phyloP scores from a whole-genome alignment of 441 rosid species.

The Gossypium aridum region DNA sequence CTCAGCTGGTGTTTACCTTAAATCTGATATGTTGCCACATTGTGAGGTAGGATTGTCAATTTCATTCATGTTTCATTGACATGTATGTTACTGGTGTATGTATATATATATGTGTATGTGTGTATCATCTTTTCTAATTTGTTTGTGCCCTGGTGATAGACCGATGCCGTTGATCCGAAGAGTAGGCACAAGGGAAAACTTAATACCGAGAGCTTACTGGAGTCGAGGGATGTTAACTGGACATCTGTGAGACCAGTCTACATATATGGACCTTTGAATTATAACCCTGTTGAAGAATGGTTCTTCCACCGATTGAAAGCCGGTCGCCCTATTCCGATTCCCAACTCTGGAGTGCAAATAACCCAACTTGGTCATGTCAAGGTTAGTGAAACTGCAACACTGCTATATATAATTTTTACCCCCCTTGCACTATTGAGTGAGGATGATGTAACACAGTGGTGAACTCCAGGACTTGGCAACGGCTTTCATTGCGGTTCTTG shows the following conservation, averaged over 20 bases:
- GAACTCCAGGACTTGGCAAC: constrained; percentile 71
- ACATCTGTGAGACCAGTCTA: constrained; percentile 88
- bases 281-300: constrained; percentile 98
- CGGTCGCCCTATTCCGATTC: constrained; percentile 89
- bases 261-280: constrained; percentile 92
- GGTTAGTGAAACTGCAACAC: constrained; percentile 32
- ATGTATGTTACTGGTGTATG: background rate
- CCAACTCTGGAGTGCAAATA: constrained; percentile 74
- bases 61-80: background rate
- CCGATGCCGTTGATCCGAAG: constrained; percentile 89
- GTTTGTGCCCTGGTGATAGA: constrained; percentile 28
- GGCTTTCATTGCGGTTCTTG: constrained; percentile 67
- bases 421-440: background rate
- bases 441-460: constrained; percentile 12
- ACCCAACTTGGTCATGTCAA: constrained; percentile 93
- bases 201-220: constrained; percentile 63
- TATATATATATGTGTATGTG: background rate
- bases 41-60: background rate
- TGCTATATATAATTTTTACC: background rate
- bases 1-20: constrained; percentile 92
- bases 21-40: constrained; percentile 29
- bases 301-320: constrained; percentile 93
- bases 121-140: constrained; percentile 9
- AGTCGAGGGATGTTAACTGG: constrained; percentile 73
- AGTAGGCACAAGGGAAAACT: constrained; percentile 98